phyloP scores from a whole-genome alignment of 2,329 filamentous ascomycete genomes.

The Monosporascus sp. region DNA sequence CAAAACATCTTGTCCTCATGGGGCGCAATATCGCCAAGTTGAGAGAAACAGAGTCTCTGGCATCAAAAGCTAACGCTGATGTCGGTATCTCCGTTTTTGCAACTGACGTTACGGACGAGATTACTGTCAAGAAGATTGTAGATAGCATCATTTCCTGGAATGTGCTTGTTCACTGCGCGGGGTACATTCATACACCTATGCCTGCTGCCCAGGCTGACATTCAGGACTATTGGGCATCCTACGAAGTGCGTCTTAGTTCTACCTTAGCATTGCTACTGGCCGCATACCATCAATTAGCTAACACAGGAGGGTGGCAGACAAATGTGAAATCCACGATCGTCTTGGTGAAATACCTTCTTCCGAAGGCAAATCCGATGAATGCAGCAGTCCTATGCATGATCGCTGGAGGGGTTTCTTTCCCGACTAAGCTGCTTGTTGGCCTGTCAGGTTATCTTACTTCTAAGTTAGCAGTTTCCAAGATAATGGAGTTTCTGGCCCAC shows the following conservation, averaged over 20 bases:
- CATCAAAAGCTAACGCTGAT: neutral
- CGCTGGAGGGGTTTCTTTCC: neutral
- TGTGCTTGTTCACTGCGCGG: neutral
- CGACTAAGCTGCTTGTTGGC: constrained; percentile 6
- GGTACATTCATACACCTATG: neutral
- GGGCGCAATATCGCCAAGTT: constrained; percentile 2
- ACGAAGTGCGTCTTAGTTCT: constrained; percentile 13
- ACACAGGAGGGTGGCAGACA: neutral
- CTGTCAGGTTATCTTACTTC: constrained; percentile 7
- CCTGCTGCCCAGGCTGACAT: constrained; percentile 7
- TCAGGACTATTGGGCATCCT: constrained; percentile 17
- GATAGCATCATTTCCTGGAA: neutral
- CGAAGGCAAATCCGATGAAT: constrained; percentile 5
- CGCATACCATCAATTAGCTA: too few species aligned
- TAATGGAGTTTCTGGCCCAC: constrained; percentile 18
- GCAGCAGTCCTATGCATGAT: constrained; percentile 9
- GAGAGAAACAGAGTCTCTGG: neutral
- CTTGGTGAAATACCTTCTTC: constrained; percentile 4
- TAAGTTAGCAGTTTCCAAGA: constrained; percentile 13
- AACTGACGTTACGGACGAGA: neutral
- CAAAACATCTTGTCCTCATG: constrained; percentile 5
- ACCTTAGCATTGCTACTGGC: neutral
- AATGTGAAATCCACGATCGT: constrained; percentile 8
- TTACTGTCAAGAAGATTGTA: neutral
- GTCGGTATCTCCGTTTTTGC: too few species aligned